phyloP scores from a whole-genome alignment of 1,139 yeast species.

The Protomyces pachydermus region DNA sequence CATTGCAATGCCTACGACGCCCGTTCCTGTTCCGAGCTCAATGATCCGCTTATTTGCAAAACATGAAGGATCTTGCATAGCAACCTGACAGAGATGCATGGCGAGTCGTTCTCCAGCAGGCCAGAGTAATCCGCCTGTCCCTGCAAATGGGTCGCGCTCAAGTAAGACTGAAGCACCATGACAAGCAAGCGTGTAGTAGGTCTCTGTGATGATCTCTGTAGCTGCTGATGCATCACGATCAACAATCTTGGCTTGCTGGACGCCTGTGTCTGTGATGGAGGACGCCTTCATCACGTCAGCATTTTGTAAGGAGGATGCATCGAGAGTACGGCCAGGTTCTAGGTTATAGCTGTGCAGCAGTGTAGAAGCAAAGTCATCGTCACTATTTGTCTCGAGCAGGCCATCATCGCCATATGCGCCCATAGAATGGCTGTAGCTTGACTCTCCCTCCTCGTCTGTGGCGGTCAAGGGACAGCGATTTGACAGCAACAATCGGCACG shows the following conservation, averaged over 20 bases:
- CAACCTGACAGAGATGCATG: not conserved
- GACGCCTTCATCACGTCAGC: not conserved
- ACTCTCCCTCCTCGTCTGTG: too few species aligned
- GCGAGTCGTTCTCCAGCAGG: constrained; percentile 22
- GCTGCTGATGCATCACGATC: not conserved
- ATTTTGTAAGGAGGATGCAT: too few species aligned
- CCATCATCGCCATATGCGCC: too few species aligned
- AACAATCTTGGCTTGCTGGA: not conserved
- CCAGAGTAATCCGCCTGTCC: constrained; percentile 25
- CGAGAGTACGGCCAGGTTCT: too few species aligned
- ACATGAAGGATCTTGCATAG: not conserved
- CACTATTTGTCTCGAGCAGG: not conserved
- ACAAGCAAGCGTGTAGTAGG: not conserved
- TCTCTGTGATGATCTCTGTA: not conserved
- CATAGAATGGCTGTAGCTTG: too few species aligned
- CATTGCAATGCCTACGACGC: constrained; percentile 14
- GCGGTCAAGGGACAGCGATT: too few species aligned
- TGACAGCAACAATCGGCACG: too few species aligned
- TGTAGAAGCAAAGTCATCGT: not conserved
- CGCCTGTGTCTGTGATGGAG: not conserved
- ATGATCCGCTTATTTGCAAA: constrained; percentile 2
- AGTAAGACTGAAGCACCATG: not conserved
- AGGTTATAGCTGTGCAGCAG: not conserved
- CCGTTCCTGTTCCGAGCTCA: constrained; percentile 22
- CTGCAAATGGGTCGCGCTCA: constrained; percentile 11